Evolutionary conservation across 2,329 filamentous ascomycete genomes (phyloP).

Genomic region (Botrytis fabae): DNA sequence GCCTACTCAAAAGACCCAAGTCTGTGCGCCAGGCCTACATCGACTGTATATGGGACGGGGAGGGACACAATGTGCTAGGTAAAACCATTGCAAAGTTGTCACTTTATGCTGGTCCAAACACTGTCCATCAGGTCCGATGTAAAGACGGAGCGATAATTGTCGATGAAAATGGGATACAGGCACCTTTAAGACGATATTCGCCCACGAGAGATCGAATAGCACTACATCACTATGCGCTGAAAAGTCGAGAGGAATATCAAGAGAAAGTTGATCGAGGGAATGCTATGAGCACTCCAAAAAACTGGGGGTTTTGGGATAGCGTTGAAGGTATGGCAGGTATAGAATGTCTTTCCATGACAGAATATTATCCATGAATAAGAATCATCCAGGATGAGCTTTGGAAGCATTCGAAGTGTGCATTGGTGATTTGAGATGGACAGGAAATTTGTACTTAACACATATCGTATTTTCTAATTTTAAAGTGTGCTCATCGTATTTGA

Average conservation of each 20-base stretch:
- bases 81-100: slow-evolving; percentile 39
- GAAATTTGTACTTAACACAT: background rate
- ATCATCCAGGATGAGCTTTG: slow-evolving; percentile 1
- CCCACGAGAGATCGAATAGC: slow-evolving; percentile 39
- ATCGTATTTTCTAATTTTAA: background rate
- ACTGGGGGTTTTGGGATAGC: slow-evolving; percentile 37
- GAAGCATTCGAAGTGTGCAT: background rate
- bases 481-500: background rate
- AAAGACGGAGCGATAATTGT: slow-evolving; percentile 31
- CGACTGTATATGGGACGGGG: slow-evolving; percentile 38
- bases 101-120: slow-evolving; percentile 20
- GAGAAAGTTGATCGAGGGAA: slow-evolving; percentile 37
- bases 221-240: slow-evolving; percentile 42
- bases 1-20: slow-evolving; percentile 35
- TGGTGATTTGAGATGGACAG: background rate
- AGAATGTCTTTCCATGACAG: slow-evolving; percentile 36
- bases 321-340: slow-evolving; percentile 35
- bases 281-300: slow-evolving; percentile 36
- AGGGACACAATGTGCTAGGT: slow-evolving; percentile 38
- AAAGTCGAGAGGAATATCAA: slow-evolving; percentile 41
- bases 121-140: slow-evolving; percentile 32
- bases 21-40: slow-evolving; percentile 38
- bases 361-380: slow-evolving; percentile 31
- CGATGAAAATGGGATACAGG: slow-evolving; percentile 35
- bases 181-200: slow-evolving; percentile 32